phyloP scores from a whole-genome alignment of 2,329 filamentous ascomycete species.

The Coniochaeta sp. region DNA sequence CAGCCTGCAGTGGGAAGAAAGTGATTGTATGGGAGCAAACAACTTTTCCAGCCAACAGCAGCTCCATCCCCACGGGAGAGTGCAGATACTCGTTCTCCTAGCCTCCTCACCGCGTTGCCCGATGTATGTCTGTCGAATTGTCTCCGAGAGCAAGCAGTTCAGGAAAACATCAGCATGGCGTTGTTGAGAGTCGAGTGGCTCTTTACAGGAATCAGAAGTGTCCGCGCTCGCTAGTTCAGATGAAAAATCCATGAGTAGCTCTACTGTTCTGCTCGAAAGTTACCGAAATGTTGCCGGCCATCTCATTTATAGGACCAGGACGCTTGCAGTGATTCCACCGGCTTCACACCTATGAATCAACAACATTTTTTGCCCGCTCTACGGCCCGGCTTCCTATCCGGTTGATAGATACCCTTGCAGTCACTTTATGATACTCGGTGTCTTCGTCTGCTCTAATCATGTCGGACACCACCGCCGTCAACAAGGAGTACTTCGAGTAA shows the following conservation, averaged over 20 bases:
- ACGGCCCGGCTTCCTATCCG: not conserved
- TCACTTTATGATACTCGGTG: not conserved
- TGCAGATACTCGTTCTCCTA: no score
- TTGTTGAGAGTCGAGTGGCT: not conserved
- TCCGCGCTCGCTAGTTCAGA: not conserved
- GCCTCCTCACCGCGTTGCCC: no score
- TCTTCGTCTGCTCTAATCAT: slow-evolving; percentile 14
- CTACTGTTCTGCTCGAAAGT: not conserved
- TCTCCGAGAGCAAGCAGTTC: not conserved
- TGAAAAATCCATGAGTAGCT: not conserved
- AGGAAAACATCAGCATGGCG: not conserved
- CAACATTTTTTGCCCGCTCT: not conserved
- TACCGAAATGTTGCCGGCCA: not conserved
- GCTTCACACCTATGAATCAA: not conserved
- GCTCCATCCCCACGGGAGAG: no score
- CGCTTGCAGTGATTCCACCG: not conserved
- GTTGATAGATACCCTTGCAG: not conserved
- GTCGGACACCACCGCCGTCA: slow-evolving; percentile 20
- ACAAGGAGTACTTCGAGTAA: slow-evolving; percentile 36
- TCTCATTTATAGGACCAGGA: not conserved
- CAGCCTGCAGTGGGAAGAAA: no score
- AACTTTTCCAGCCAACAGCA: no score
- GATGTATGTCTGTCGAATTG: no score
- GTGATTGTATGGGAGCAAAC: no score
- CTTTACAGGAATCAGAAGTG: not conserved